Percentiles rank a stretch among this genome's conserved stretches.
Evolutionary conservation across 495 filamentous ascomycete genomes (phyloP).

Genomic region (Lineolata rhizophorae): DNA sequence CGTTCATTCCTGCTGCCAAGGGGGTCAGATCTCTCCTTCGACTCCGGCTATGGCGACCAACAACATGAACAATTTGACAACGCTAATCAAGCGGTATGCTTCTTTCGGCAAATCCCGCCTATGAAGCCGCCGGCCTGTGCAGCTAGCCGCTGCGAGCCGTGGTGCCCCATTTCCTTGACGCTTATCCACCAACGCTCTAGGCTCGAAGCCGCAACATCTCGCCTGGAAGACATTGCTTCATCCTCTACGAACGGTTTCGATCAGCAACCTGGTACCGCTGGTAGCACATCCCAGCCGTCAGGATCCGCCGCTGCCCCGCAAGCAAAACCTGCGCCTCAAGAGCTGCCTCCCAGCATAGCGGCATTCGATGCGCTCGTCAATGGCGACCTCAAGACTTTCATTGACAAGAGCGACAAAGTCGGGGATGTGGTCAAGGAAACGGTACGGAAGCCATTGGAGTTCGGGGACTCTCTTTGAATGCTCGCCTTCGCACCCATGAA

Average conservation of each 20-base stretch:
- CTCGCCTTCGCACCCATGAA: no score
- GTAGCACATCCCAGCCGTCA: slow-evolving; percentile 10
- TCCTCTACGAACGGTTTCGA: slow-evolving; percentile 33
- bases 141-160: no score
- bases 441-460: slow-evolving; percentile 21
- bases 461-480: slow-evolving; percentile 1
- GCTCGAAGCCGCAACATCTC: slow-evolving; percentile 90
- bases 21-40: no score
- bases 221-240: slow-evolving; percentile 86
- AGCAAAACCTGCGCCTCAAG: slow-evolving; percentile 8
- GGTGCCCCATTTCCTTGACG: slow-evolving; percentile 4
- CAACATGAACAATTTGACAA: slow-evolving; percentile 91
- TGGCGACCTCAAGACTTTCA: slow-evolving; percentile 53
- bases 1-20: no score
- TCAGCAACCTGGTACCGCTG: slow-evolving; percentile 16
- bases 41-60: slow-evolving; percentile 35
- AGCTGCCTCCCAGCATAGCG: slow-evolving; percentile 53
- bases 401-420: slow-evolving; percentile 52
- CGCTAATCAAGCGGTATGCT: slow-evolving; percentile 86
- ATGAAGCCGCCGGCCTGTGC: neutral
- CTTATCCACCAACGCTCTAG: slow-evolving; percentile 34
- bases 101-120: neutral
- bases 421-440: slow-evolving; percentile 64
- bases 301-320: slow-evolving; percentile 14
- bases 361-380: slow-evolving; percentile 70